Percentiles rank a stretch among this genome's conserved stretches.
Evolutionary conservation across 805 yeast species (phyloP).

Genomic region (Lipomyces oligophaga): DNA sequence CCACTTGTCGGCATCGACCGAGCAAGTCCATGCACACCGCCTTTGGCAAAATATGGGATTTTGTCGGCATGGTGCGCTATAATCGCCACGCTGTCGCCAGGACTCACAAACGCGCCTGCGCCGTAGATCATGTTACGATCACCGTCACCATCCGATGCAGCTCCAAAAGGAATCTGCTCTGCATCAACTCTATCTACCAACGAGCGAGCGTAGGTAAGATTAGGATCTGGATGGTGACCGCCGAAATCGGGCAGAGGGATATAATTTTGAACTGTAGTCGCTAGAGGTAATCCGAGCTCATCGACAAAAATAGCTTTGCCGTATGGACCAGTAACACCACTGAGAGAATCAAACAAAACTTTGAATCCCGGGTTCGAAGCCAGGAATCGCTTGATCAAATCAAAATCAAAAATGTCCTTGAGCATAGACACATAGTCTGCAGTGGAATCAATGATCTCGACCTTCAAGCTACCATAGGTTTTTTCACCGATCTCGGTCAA

Average conservation of each 20-base stretch:
- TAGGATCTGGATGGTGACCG: conserved; percentile 97
- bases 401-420: conserved; percentile 84
- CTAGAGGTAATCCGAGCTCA: conserved; percentile 77
- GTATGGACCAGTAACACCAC: conserved; percentile 97
- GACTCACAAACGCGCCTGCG: conserved; percentile 88
- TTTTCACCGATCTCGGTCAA: conserved; percentile 53
- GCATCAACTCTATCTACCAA: conserved; percentile 82
- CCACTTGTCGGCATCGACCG: conserved; percentile 97
- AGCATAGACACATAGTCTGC: conserved; percentile 71
- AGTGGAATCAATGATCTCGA: conserved; percentile 82
- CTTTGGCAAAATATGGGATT: conserved; percentile 89
- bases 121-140: conserved; percentile 99
- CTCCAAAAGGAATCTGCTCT: conserved; percentile 84
- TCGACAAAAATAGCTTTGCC: conserved; percentile 79
- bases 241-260: conserved; percentile 87
- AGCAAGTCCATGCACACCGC: conserved; percentile 89
- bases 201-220: conserved; percentile 86
- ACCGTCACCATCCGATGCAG: conserved; percentile 99
- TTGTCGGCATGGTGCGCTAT: conserved; percentile 80
- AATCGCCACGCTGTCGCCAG: conserved; percentile 97
- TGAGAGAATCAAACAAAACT: conserved; percentile 81
- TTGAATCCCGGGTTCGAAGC: conserved; percentile 53
- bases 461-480: conserved; percentile 56
- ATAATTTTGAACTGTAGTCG: conserved; percentile 69
- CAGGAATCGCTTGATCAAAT: conserved; percentile 69